Evolutionary conservation across 495 filamentous ascomycete genomes (phyloP).

Genomic region (Penicillium herquei): DNA sequence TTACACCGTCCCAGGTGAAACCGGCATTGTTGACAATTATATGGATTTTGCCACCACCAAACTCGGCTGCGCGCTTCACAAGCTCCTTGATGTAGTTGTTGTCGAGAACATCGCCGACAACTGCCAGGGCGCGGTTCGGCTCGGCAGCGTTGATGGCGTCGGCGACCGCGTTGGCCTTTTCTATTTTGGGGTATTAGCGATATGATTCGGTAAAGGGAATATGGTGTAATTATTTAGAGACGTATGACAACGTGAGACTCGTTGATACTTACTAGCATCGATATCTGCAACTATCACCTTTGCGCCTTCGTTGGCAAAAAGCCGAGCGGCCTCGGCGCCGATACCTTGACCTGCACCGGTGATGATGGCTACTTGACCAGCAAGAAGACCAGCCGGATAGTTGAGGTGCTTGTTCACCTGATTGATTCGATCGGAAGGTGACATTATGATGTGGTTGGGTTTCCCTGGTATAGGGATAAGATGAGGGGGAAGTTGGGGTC

Average conservation of each 20-base stretch:
- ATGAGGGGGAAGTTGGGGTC: slow-evolving; percentile 10
- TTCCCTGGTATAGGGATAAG: background rate
- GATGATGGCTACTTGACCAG: slow-evolving; percentile 80
- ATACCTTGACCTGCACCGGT: slow-evolving; percentile 89
- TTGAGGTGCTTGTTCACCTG: slow-evolving; percentile 77
- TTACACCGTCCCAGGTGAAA: slow-evolving; percentile 87
- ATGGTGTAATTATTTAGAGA: no score
- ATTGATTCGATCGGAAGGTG: slow-evolving; percentile 51
- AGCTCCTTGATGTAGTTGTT: slow-evolving; percentile 63
- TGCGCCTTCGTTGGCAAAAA: slow-evolving; percentile 84
- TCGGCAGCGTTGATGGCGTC: slow-evolving; percentile 60
- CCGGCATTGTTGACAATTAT: slow-evolving; percentile 88
- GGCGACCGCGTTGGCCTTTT: slow-evolving; percentile 63
- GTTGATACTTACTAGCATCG: slow-evolving; percentile 55
- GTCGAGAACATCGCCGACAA: slow-evolving; percentile 71
- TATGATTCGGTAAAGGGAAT: background rate
- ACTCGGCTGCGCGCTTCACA: slow-evolving; percentile 71
- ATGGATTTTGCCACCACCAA: slow-evolving; percentile 83
- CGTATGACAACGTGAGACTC: background rate
- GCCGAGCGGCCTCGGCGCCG: slow-evolving; percentile 74
- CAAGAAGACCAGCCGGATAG: slow-evolving; percentile 74
- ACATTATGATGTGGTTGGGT: slow-evolving; percentile 24
- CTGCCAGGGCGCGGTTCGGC: slow-evolving; percentile 63
- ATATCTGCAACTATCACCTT: slow-evolving; percentile 82
- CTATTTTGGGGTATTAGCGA: slow-evolving; percentile 25